A percentile compares a stretch with the other conserved stretches of the same genome.
These are phyloP conservation scores for Piper betle DNA, from an alignment of 164 flowering plant species.

Conservation along the genomic window DNA sequence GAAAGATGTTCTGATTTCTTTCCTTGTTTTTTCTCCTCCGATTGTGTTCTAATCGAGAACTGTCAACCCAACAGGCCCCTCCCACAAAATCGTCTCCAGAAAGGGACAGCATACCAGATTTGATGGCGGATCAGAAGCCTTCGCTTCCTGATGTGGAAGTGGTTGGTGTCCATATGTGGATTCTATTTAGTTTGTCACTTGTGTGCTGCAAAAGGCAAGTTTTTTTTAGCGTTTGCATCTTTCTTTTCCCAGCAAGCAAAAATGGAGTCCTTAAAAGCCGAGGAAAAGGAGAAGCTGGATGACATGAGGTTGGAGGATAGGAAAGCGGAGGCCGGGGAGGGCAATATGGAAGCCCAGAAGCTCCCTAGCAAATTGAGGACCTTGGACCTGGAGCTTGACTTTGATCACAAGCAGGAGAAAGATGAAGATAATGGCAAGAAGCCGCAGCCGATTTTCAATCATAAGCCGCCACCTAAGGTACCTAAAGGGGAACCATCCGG, in stretches of 20 bases:
- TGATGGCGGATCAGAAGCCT: conserved; percentile 26
- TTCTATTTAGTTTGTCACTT: not conserved
- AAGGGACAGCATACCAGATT: conserved; percentile 34
- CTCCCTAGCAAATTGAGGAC: conserved; percentile 24
- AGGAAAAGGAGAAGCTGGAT: conserved; percentile 20
- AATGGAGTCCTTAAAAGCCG: conserved; percentile 17
- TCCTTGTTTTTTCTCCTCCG: not conserved
- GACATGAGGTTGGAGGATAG: conserved; percentile 19
- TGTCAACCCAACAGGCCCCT: conserved; percentile 31
- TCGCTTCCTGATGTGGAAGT: conserved; percentile 22
- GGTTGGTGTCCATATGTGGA: conserved; percentile 24
- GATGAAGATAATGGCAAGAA: conserved; percentile 16
- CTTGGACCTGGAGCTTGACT: conserved; percentile 45
- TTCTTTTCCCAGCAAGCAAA: conserved; percentile 19
- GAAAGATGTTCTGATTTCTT: not conserved
- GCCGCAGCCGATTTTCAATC: conserved; percentile 7
- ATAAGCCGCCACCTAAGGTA: conserved; percentile 11
- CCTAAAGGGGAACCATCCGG: conserved; percentile 16
- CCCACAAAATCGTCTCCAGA: conserved; percentile 64
- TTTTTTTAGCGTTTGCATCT: not conserved
- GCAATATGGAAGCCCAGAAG: conserved; percentile 28
- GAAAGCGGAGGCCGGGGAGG: conserved; percentile 14
- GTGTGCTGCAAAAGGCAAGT: not conserved
- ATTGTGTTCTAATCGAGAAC: not conserved
- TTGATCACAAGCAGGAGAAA: conserved; percentile 36